Conservation (phyloP, 805 yeast species). For the Metschnikowia corniflorae region DNA sequence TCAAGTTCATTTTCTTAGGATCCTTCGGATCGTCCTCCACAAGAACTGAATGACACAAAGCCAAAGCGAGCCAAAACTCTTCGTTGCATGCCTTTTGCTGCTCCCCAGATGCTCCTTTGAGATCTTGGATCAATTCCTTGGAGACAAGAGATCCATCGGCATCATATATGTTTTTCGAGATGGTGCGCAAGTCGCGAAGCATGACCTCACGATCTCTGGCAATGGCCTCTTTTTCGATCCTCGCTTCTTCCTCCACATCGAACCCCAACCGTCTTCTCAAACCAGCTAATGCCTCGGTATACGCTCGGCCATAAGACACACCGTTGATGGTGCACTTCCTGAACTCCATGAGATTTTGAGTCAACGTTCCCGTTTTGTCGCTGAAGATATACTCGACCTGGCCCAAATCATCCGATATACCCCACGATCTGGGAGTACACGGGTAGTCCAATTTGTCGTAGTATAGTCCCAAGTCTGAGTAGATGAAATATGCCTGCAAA, state of each 20-base stretch:
- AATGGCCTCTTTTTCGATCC: constrained; percentile 50
- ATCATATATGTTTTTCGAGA: constrained; percentile 31
- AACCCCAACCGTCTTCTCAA: constrained; percentile 62
- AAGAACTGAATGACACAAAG: constrained; percentile 76
- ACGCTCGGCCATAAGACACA: constrained; percentile 66
- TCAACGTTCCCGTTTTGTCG: constrained; percentile 81
- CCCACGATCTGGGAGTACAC: constrained; percentile 80
- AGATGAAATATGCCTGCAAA: constrained; percentile 70
- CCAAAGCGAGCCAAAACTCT: constrained; percentile 72
- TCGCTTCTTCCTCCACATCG: constrained; percentile 49
- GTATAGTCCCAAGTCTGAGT: constrained; percentile 66
- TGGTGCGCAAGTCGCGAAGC: constrained; percentile 37
- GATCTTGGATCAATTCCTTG: constrained; percentile 59
- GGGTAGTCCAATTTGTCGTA: constrained; percentile 68
- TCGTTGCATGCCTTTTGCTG: constrained; percentile 58
- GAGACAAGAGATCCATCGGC: constrained; percentile 71
- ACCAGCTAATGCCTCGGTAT: constrained; percentile 76
- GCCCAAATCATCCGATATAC: constrained; percentile 78
- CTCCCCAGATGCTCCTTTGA: constrained; percentile 47
- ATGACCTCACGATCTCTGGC: constrained; percentile 56
- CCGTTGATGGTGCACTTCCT: constrained; percentile 71
- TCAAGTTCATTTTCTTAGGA: constrained; percentile 52
- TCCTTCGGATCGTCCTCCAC: constrained; percentile 62
- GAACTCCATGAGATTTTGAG: constrained; percentile 82
- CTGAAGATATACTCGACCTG: constrained; percentile 79